phyloP scores from a whole-genome alignment of 1,284 basidiomycete genomes.

The Rhodotorula sp. region DNA sequence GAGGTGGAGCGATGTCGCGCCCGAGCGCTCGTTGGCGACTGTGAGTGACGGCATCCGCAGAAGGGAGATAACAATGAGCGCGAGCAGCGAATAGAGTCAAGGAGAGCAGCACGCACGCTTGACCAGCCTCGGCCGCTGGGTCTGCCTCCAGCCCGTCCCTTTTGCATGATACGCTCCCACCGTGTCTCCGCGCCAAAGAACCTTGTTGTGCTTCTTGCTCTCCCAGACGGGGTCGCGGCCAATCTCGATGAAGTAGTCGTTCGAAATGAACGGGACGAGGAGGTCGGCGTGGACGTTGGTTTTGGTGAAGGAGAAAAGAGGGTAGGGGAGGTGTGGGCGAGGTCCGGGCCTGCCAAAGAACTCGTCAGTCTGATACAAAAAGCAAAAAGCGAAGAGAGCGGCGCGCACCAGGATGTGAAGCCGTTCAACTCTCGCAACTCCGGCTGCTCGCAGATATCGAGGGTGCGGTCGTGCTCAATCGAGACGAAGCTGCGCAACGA shows the following conservation, averaged over 20 bases:
- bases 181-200: slow-evolving; percentile 50
- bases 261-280: slow-evolving; percentile 38
- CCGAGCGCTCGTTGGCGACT: slow-evolving; percentile 12
- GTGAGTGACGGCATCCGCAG: background rate
- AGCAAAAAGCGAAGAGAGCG: too few relatives aligned
- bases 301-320: slow-evolving; percentile 44
- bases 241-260: slow-evolving; percentile 37
- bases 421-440: slow-evolving; percentile 32
- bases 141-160: slow-evolving; percentile 25
- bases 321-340: slow-evolving; percentile 35
- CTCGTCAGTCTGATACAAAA: background rate
- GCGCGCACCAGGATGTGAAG: slow-evolving; percentile 30
- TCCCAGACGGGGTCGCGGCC: slow-evolving; percentile 48
- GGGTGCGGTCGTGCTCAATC: slow-evolving; percentile 28
- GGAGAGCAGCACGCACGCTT: slow-evolving; percentile 10
- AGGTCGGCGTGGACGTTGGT: slow-evolving; percentile 42
- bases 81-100: background rate
- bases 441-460: slow-evolving; percentile 40
- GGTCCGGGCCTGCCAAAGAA: slow-evolving; percentile 16
- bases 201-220: slow-evolving; percentile 48
- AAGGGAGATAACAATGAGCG: background rate
- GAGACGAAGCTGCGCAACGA: slow-evolving; percentile 24
- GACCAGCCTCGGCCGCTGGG: slow-evolving; percentile 29
- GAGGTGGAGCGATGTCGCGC: slow-evolving; percentile 16
- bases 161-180: slow-evolving; percentile 44